phyloP scores from a whole-genome alignment of 129 eudicot genomes.

The Mikania micrantha region DNA sequence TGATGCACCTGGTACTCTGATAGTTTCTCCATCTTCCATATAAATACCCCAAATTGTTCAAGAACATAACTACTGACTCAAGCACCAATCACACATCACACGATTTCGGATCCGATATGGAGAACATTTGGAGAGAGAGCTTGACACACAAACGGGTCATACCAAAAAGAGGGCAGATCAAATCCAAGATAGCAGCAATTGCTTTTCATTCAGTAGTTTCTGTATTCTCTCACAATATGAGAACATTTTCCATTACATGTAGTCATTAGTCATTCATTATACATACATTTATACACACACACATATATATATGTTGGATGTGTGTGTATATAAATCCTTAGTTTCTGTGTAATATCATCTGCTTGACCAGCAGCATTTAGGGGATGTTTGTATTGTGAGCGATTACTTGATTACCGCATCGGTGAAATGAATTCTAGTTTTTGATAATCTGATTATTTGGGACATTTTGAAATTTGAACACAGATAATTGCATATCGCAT shows the following conservation, averaged over 20 bases:
- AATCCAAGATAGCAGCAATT: constrained; percentile 43
- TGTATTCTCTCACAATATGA: constrained; percentile 19
- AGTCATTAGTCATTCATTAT: neutral
- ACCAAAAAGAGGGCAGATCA: constrained; percentile 61
- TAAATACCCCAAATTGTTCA: constrained; percentile 12
- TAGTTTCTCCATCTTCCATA: constrained; percentile 12
- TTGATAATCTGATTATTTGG: no score
- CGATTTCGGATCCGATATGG: constrained; percentile 3
- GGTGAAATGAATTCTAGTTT: no score
- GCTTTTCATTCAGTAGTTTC: constrained; percentile 48
- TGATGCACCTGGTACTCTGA: constrained; percentile 7
- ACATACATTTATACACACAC: neutral
- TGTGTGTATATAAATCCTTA: neutral
- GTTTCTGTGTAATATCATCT: neutral
- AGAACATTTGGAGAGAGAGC: constrained; percentile 18
- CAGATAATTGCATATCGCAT: no score
- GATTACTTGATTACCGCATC: no score
- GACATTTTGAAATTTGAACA: no score
- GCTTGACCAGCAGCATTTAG: no score
- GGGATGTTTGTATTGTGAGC: no score
- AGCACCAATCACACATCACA: neutral
- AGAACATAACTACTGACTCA: neutral
- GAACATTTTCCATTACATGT: constrained; percentile 5
- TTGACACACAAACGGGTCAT: constrained; percentile 30
- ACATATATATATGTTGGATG: neutral